A percentile compares a stretch with the other conserved stretches of the same genome.
Evolutionary conservation across 73 alveolate genomes (phyloP).

Genomic region (Durusdinium trenchii): DNA sequence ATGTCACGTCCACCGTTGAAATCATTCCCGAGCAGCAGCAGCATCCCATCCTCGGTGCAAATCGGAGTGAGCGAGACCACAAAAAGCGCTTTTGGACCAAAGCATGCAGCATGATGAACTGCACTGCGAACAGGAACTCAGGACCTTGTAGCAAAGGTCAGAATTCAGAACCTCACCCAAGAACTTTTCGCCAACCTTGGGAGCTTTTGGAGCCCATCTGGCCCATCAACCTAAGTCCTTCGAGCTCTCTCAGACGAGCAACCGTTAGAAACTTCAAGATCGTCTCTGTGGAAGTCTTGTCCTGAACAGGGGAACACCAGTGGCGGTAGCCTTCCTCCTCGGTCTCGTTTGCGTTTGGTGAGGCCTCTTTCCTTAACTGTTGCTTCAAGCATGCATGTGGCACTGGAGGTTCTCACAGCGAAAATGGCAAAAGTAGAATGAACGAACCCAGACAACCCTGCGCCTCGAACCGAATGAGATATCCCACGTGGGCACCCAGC

Average conservation of each 20-base stretch:
- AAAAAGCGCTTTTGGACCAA: background rate
- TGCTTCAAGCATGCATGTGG: background rate
- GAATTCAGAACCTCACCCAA: too few species aligned
- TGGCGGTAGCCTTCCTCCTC: background rate
- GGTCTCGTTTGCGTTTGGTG: background rate
- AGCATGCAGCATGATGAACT: background rate
- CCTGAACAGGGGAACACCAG: slow-evolving; percentile 96
- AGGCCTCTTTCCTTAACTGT: background rate
- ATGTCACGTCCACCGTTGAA: too few species aligned
- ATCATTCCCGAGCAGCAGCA: slow-evolving; percentile 89
- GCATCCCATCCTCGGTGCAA: slow-evolving; percentile 98
- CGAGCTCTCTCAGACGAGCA: slow-evolving; percentile 78
- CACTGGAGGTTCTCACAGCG: too few species aligned
- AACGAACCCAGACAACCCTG: background rate
- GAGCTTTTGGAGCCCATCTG: background rate
- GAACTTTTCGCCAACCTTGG: background rate
- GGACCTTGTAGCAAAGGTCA: background rate
- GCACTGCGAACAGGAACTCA: background rate
- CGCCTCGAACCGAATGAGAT: slow-evolving; percentile 99
- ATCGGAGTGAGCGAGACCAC: background rate
- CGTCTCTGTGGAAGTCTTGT: slow-evolving; percentile 98
- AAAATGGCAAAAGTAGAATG: background rate
- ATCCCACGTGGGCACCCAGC: slow-evolving; percentile 99
- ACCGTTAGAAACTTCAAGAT: slow-evolving; percentile 99
- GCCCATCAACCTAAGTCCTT: background rate